Evolutionary conservation across 345 rosid genomes (phyloP).

Genomic region (Angophora floribunda): DNA sequence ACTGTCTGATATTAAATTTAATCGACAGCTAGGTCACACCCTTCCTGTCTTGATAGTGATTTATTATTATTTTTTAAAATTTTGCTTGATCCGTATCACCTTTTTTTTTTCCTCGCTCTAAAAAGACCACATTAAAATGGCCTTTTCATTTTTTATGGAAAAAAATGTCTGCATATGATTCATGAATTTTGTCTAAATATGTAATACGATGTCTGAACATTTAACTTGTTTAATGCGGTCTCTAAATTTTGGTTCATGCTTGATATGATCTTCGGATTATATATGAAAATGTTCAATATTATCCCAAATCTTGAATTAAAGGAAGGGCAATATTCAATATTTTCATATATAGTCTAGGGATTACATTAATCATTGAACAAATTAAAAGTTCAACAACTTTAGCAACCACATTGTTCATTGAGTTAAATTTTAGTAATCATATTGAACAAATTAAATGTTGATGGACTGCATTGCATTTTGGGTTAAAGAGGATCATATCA

Average conservation of each 20-base stretch:
- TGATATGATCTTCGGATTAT: fast-evolving
- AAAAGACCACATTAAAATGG: not conserved
- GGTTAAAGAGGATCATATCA: too few species aligned
- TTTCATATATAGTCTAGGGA: too few species aligned
- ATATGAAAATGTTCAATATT: not conserved
- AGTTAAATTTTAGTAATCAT: fast-evolving
- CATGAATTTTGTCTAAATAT: fast-evolving
- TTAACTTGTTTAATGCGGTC: too few species aligned
- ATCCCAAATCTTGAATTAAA: too few species aligned
- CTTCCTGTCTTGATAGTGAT: not conserved
- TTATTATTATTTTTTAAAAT: not conserved
- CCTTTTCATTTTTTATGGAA: not conserved
- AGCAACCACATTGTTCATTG: too few species aligned
- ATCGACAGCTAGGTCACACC: not conserved
- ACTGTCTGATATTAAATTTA: not conserved
- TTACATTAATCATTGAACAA: fast-evolving
- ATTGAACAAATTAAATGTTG: too few species aligned
- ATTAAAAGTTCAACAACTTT: too few species aligned
- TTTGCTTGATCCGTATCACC: not conserved
- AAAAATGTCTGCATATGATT: not conserved
- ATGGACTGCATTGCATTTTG: too few species aligned
- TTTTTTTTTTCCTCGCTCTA: not conserved
- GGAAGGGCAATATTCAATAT: too few species aligned
- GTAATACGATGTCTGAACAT: fast-evolving
- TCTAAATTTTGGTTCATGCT: fast-evolving